Base-by-base conservation (phyloP, 495 filamentous ascomycete species). In the Sordaria brevicollis region DNA sequence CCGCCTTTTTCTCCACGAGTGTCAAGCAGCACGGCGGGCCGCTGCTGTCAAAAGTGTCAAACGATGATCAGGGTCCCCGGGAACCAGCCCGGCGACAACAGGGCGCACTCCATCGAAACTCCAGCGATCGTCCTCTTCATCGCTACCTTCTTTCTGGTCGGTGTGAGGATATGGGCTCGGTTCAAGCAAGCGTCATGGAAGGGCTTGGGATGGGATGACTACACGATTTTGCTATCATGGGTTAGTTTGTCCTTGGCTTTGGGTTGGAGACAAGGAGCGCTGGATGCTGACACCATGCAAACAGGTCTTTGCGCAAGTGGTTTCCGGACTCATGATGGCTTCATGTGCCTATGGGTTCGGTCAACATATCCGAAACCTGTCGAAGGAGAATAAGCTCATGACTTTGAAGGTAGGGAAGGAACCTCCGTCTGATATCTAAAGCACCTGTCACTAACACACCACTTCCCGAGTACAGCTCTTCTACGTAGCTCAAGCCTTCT, bases 131-230 rank as follows among this genome's bases (percentile, higher is more conserved):
- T 80, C 31, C 79, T 81, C 71, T 76, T 80, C 36, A 54, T 73
- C n/a, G 11, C 79, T 2, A 79, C 75, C 1, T 76, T 78, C 6
- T 4, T 78, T 4, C 73, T 81, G n/a, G 71, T 79, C 3, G 69
- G 35, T 21, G 36, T 81, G 25, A 74, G 79, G 19, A 39, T 80
- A 17, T 74, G 75, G 70, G 77, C 75, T 33, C 76, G 79, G 57
- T 13, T 78, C 15, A 72, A 68, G 43, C 39, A 67, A 21, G 72
- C 74, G 38, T 73, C 72, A 1, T 74, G 78, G 57, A 73, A 75
- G 8, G 77, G 75, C 2, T 35, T 81, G 19, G 79, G 79, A 33
- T 74, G 72, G 75, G 79, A 81, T 74, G 79, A 81, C 67, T 75
- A 76, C 68, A 75, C 74, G 6, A 76, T 80, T 38, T 29, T 80